Percentiles rank a stretch among this genome's conserved stretches.
Evolutionary conservation across 225 moss, liverwort and hornwort species (phyloP).

Genomic region (Ulota crispa): DNA sequence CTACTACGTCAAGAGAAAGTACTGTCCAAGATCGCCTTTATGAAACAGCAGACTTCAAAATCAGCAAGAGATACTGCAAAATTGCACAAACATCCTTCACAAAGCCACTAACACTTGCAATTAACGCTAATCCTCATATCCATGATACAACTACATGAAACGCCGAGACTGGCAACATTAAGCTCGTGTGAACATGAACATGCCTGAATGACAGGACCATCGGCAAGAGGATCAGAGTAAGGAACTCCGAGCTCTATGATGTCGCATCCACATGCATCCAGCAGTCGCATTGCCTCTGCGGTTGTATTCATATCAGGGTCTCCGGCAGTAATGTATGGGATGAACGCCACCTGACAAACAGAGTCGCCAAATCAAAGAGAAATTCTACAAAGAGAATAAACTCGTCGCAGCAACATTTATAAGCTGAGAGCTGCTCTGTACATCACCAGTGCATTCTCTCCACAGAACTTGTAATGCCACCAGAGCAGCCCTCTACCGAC

Average conservation of each 20-base stretch:
- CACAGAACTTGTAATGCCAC: background rate
- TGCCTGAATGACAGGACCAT: slow-evolving; percentile 87
- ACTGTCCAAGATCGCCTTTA: background rate
- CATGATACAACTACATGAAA: background rate
- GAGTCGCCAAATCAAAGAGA: background rate
- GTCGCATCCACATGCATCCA: slow-evolving; percentile 66
- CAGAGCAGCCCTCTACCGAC: background rate
- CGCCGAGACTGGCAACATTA: background rate
- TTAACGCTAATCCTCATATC: background rate
- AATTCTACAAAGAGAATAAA: background rate
- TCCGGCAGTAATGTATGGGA: slow-evolving; percentile 82
- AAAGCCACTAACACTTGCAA: background rate
- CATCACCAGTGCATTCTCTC: background rate
- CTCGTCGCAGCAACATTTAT: background rate
- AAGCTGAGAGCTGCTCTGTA: too few species aligned
- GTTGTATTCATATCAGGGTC: slow-evolving; percentile 82
- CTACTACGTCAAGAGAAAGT: background rate
- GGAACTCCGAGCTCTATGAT: slow-evolving; percentile 85
- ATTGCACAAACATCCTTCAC: background rate
- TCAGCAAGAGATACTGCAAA: slow-evolving; percentile 1
- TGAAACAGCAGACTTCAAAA: slow-evolving; percentile 6
- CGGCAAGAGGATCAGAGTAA: slow-evolving; percentile 80
- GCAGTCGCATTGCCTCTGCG: slow-evolving; percentile 52
- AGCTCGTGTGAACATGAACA: background rate
- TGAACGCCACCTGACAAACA: slow-evolving; percentile 70